Evolutionary conservation across 116 monocot species (phyloP).

Genomic region (Posidonia oceanica): DNA sequence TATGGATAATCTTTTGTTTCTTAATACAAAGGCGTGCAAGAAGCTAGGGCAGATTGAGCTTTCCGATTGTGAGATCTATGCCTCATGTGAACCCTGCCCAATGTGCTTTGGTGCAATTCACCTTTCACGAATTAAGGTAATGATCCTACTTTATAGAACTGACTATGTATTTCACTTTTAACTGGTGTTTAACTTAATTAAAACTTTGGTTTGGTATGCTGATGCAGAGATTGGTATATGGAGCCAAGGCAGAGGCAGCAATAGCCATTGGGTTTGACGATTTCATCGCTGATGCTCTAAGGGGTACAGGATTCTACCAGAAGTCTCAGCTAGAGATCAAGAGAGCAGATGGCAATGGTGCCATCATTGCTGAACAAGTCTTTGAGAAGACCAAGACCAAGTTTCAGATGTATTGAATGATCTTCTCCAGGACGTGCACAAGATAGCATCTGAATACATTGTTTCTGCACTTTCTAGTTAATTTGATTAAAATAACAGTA

Average conservation of each 20-base stretch:
- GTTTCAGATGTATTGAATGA: conserved; percentile 68
- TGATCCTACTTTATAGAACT: not conserved
- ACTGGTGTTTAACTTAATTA: not conserved
- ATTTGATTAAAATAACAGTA: not conserved
- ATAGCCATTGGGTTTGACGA: conserved; percentile 94
- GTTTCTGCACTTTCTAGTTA: too few relatives aligned
- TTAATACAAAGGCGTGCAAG: conserved; percentile 64
- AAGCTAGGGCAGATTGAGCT: conserved; percentile 84
- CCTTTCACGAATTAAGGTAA: conserved; percentile 86
- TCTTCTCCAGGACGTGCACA: not conserved
- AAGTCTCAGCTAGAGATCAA: conserved; percentile 81
- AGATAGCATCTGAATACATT: not conserved
- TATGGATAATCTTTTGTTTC: too few relatives aligned
- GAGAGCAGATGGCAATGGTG: conserved; percentile 78
- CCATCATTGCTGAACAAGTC: conserved; percentile 79
- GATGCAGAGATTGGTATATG: conserved; percentile 84
- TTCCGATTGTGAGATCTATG: conserved; percentile 92
- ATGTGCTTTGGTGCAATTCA: conserved; percentile 99
- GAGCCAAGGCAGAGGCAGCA: conserved; percentile 92
- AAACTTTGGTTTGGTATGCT: not conserved
- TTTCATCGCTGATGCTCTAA: conserved; percentile 87
- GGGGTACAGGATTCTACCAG: conserved; percentile 81
- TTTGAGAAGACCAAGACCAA: conserved; percentile 90
- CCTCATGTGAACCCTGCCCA: conserved; percentile 95
- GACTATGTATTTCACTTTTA: not conserved